A percentile compares a stretch with the other conserved stretches of the same genome.
Conservation (phyloP, 2,329 filamentous ascomycete species). For the Fusarium veterinarium region DNA sequence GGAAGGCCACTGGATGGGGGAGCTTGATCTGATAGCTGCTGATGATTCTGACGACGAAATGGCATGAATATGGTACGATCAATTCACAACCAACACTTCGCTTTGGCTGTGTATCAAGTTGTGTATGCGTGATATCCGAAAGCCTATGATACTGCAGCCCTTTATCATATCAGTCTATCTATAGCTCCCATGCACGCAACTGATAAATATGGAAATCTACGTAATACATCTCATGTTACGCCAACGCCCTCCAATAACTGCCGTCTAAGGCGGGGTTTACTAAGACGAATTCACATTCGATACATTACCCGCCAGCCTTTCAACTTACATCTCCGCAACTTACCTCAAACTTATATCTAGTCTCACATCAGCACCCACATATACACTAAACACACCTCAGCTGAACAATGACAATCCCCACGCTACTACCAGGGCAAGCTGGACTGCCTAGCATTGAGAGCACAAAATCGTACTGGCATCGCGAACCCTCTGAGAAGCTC, state of each 20-base stretch:
- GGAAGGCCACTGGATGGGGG: slow-evolving; percentile 23
- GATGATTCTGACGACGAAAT: slow-evolving; percentile 49
- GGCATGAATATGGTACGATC: slow-evolving; percentile 51
- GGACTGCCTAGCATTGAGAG: slow-evolving; percentile 71
- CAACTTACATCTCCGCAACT: not conserved
- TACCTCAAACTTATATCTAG: not conserved
- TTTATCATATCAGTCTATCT: slow-evolving; percentile 9
- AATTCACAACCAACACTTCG: slow-evolving; percentile 32
- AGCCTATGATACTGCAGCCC: not conserved
- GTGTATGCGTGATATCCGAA: not conserved
- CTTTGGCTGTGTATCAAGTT: not conserved
- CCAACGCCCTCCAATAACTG: slow-evolving; percentile 2
- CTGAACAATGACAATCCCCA: slow-evolving; percentile 48
- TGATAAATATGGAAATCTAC: slow-evolving; percentile 14
- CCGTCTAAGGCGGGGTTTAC: slow-evolving; percentile 14
- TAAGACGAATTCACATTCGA: not conserved
- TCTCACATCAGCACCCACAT: not conserved
- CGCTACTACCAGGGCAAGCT: slow-evolving; percentile 53
- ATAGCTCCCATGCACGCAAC: not conserved
- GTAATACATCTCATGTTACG: slow-evolving; percentile 1
- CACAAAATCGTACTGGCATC: slow-evolving; percentile 79
- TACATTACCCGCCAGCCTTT: not conserved
- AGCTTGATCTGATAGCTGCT: slow-evolving; percentile 44
- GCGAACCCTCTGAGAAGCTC: slow-evolving; percentile 71
- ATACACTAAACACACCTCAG: not conserved